phyloP scores from a whole-genome alignment of 139 green algal species.

The Yamagishiella unicocca region DNA sequence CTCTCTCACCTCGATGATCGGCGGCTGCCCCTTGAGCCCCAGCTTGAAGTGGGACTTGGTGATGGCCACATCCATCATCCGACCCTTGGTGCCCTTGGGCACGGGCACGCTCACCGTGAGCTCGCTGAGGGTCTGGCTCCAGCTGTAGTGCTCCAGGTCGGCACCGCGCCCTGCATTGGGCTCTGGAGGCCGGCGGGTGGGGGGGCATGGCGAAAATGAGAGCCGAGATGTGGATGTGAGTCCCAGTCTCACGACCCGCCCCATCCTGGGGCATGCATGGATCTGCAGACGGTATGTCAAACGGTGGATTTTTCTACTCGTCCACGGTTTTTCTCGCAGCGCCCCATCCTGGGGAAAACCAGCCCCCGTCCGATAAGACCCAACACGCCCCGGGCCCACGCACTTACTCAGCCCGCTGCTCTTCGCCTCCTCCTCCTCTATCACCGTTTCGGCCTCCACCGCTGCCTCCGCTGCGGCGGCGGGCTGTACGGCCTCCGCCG shows the following conservation, averaged over 20 bases:
- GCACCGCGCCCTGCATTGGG: conserved; percentile 92
- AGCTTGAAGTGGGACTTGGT: conserved; percentile 78
- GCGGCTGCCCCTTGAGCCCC: conserved; percentile 79
- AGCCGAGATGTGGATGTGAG: too few relatives aligned
- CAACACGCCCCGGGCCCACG: too few relatives aligned
- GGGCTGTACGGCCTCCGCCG: not conserved
- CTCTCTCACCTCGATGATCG: conserved; percentile 70
- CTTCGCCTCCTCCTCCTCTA: conserved; percentile 55
- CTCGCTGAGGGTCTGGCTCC: conserved; percentile 95
- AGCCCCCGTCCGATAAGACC: too few relatives aligned
- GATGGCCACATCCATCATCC: conserved; percentile 77
- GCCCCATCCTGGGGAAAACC: too few relatives aligned
- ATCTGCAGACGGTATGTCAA: too few relatives aligned
- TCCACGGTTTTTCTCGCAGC: too few relatives aligned
- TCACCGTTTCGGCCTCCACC: not conserved
- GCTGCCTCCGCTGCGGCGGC: conserved; percentile 13
- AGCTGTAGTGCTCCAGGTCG: conserved; percentile 88
- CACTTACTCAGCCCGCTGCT: conserved; percentile 67
- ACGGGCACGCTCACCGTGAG: conserved; percentile 85
- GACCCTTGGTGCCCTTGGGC: conserved; percentile 75
- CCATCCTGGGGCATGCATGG: too few relatives aligned
- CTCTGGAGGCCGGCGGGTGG: conserved; percentile 53
- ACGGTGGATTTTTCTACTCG: too few relatives aligned
- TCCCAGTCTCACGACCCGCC: too few relatives aligned
- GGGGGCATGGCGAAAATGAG: not conserved